Evolutionary conservation across 1,139 yeast species (phyloP).

Genomic region (Candida tunisiensis): DNA sequence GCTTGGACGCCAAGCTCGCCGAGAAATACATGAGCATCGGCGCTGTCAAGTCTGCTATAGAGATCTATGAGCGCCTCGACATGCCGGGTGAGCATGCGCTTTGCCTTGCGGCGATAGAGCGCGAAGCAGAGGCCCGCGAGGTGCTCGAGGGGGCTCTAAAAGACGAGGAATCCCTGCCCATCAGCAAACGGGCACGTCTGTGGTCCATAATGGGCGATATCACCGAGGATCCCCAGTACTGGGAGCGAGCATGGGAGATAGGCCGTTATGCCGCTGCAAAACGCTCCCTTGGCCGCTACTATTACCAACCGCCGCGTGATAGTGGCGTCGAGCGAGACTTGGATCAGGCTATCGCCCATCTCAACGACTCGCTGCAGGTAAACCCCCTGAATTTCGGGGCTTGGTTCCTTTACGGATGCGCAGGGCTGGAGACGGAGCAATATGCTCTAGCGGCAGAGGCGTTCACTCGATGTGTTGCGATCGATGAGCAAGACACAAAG

Average conservation of each 20-base stretch:
- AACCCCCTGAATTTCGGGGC: slow-evolving; percentile 71
- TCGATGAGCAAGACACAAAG: slow-evolving; percentile 68
- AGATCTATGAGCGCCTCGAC: slow-evolving; percentile 67
- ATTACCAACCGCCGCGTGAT: slow-evolving; percentile 44
- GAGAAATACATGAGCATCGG: slow-evolving; percentile 83
- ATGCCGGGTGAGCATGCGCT: slow-evolving; percentile 75
- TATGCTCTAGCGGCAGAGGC: slow-evolving; percentile 82
- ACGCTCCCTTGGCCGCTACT: slow-evolving; percentile 60
- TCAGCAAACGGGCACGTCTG: too few species aligned
- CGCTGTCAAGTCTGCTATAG: slow-evolving; percentile 71
- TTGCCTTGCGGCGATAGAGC: slow-evolving; percentile 79
- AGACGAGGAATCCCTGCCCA: slow-evolving; percentile 46
- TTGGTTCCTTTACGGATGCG: slow-evolving; percentile 89
- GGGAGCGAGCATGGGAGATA: slow-evolving; percentile 81
- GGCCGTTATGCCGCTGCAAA: slow-evolving; percentile 79
- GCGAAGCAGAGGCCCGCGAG: slow-evolving; percentile 47
- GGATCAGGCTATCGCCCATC: slow-evolving; percentile 41
- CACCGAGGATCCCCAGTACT: slow-evolving; percentile 53
- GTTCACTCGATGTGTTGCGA: slow-evolving; percentile 75
- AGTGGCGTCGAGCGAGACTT: slow-evolving; percentile 38
- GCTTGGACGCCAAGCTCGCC: slow-evolving; percentile 67
- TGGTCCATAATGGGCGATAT: slow-evolving; percentile 78
- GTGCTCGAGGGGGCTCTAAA: slow-evolving; percentile 38
- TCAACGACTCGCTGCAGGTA: slow-evolving; percentile 55
- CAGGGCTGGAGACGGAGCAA: slow-evolving; percentile 61